Conservation (phyloP, 352 stramenopile genomes). For the Phytopythium boreale region DNA sequence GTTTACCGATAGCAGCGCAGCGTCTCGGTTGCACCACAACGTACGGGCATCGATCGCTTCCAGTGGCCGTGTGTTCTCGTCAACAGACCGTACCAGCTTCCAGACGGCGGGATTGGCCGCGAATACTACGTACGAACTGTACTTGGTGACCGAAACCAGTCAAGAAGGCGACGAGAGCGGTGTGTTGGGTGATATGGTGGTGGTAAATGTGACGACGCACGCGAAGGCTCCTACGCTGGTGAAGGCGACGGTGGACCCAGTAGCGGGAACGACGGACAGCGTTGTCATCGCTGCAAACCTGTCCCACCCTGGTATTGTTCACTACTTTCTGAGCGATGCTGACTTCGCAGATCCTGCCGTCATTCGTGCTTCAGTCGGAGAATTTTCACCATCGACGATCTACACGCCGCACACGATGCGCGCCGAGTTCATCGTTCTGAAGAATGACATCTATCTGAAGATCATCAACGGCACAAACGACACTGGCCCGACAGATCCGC, state of each 20-base stretch:
- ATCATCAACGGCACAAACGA: constrained; percentile 77
- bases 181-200: constrained; percentile 37
- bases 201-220: constrained; percentile 43
- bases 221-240: constrained; percentile 59
- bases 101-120: constrained; percentile 21
- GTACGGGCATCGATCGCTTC: constrained; percentile 7
- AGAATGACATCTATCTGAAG: constrained; percentile 51
- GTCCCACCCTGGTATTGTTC: constrained; percentile 55
- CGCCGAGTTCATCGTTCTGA: constrained; percentile 36
- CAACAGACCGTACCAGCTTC: constrained; percentile 13
- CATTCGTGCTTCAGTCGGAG: constrained; percentile 24
- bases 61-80: not conserved
- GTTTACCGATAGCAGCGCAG: constrained; percentile 12
- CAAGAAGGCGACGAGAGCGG: constrained; percentile 31
- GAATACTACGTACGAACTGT: constrained; percentile 59
- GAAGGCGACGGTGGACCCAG: constrained; percentile 44
- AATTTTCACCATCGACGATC: not conserved
- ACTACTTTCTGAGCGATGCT: constrained; percentile 73
- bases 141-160: constrained; percentile 48
- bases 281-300: constrained; percentile 62
- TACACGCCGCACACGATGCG: constrained; percentile 41
- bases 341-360: constrained; percentile 71
- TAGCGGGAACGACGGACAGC: constrained; percentile 40
- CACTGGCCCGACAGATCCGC: constrained; percentile 48
- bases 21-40: constrained; percentile 12